Percentiles rank a stretch among this genome's conserved stretches.
Evolutionary conservation across 768 basidiomycete species (phyloP).

Genomic region (Ephemerocybe angulata): DNA sequence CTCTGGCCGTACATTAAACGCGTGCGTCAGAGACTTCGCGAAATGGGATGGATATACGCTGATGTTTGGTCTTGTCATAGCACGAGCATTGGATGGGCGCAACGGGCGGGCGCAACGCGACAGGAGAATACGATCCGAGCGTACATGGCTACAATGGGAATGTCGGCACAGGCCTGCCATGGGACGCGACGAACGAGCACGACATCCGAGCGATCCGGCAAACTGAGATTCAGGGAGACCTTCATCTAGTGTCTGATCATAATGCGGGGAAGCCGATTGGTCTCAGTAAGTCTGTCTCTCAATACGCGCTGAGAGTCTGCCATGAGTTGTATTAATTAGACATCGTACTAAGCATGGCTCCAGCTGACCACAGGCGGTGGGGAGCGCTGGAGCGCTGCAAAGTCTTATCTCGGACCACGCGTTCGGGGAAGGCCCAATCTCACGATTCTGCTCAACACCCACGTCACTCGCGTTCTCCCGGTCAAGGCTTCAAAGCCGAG

Average conservation of each 20-base stretch:
- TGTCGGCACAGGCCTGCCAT: conserved; percentile 20
- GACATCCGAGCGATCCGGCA: conserved; percentile 32
- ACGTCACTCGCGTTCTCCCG: background rate
- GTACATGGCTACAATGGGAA: conserved; percentile 9
- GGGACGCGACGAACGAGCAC: conserved; percentile 23
- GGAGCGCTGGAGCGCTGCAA: background rate
- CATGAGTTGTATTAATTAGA: background rate
- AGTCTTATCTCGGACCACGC: background rate
- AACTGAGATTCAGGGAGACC: conserved; percentile 15
- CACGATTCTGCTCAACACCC: background rate
- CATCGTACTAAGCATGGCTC: conserved; percentile 18
- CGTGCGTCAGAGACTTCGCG: conserved; percentile 4
- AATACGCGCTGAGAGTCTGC: background rate
- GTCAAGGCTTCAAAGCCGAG: too few relatives aligned
- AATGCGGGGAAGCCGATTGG: conserved; percentile 13
- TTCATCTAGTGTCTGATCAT: conserved; percentile 8
- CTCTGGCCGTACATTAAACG: conserved; percentile 19
- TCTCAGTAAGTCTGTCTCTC: conserved; percentile 3
- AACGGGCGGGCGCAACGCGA: conserved; percentile 27
- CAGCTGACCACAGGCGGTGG: background rate
- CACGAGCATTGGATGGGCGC: conserved; percentile 24
- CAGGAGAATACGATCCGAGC: conserved; percentile 9
- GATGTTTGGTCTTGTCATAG: too few relatives aligned
- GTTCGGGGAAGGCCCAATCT: background rate
- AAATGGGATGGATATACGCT: conserved; percentile 3